Evolutionary conservation across 2,329 filamentous ascomycete genomes (phyloP), one percentile per base, ranked within the genome.

Genomic region (Fusarium lyarnte): DNA sequence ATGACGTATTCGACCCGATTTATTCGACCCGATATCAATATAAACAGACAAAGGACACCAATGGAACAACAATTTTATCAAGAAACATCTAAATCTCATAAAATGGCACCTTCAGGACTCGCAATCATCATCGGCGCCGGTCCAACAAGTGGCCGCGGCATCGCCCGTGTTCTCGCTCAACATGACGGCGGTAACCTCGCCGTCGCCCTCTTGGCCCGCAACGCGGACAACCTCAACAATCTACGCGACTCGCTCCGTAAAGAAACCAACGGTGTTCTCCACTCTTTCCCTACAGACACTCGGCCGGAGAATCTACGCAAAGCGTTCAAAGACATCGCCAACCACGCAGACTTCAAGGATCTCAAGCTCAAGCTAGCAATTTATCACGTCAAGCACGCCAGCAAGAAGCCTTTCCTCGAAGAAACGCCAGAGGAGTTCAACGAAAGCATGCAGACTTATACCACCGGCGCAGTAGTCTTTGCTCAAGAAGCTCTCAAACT

Each of bases 381-480:
- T 31, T 90, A 86, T 77, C 87, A 85, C 70, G 84, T 90, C 75
- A 90, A 89, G 76, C 85, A 88, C 69, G 82, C 82, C 2, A 83
- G 81, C 72, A 87, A 85, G 78, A 88, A 87, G 70, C 86, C 87
- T 0, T 89, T 89, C 77, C 79, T 89, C 51, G 81, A 86, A 45
- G 87, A 88, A 73, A 88, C 86, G 0, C 82, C 85, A 31, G 84
- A 87, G 29, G 81, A 82, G 6, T 87, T 86, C 73, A 84, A 80
- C 46, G 77, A 84, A 4, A 86, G 82, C 54, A 70, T 90, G 64
- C 83, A 85, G 58, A 82, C 81, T 0, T 90, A 88, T 77, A 86
- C 86, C 4, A 87, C 87, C 6, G 87, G 87, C 0, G 87, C 87
- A 4, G 87, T 90, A 72, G 82, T 84, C 0, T 90, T 90, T 72